Percentiles rank a stretch among this genome's conserved stretches.
Evolutionary conservation across 2,329 filamentous ascomycete genomes (phyloP).

Genomic region (Stagonosporopsis rhizophila): DNA sequence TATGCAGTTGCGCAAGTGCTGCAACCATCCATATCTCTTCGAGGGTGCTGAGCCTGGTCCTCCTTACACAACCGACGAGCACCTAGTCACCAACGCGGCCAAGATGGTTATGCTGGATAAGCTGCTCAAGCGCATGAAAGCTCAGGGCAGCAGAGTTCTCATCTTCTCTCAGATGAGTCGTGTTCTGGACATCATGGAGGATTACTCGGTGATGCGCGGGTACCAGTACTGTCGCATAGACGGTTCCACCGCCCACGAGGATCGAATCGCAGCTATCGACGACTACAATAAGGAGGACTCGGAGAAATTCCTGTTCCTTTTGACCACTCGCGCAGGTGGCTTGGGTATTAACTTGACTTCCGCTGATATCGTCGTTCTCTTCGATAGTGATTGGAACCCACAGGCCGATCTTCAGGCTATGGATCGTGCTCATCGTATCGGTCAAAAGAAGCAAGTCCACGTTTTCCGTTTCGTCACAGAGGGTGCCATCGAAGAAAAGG

Average conservation of each 20-base stretch:
- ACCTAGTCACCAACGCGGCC: slow-evolving; percentile 88
- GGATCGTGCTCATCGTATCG: slow-evolving; percentile 98
- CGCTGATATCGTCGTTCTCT: slow-evolving; percentile 94
- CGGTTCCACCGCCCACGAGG: slow-evolving; percentile 94
- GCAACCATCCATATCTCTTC: slow-evolving; percentile 97
- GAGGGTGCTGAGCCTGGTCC: slow-evolving; percentile 97
- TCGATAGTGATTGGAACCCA: slow-evolving; percentile 98
- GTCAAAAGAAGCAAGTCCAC: slow-evolving; percentile 96
- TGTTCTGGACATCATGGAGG: slow-evolving; percentile 93
- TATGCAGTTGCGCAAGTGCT: slow-evolving; percentile 99
- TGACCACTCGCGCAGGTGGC: slow-evolving; percentile 94
- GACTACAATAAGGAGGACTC: slow-evolving; percentile 97
- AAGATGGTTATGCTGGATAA: slow-evolving; percentile 99
- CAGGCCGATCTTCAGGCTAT: slow-evolving; percentile 98
- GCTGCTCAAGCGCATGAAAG: slow-evolving; percentile 80
- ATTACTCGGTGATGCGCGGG: slow-evolving; percentile 95
- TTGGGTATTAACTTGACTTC: slow-evolving; percentile 95
- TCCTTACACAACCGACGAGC: slow-evolving; percentile 97
- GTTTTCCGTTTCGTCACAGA: slow-evolving; percentile 98
- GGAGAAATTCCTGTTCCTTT: slow-evolving; percentile 86
- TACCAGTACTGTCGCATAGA: slow-evolving; percentile 98
- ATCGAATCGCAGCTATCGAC: slow-evolving; percentile 96
- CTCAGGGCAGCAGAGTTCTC: slow-evolving; percentile 90
- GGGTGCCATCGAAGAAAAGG: slow-evolving; percentile 98
- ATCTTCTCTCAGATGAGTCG: slow-evolving; percentile 99